Percentiles rank a stretch among this genome's conserved stretches.
phyloP scores from a whole-genome alignment of 208 protist genomes.

The Trypanosoma vivax region DNA sequence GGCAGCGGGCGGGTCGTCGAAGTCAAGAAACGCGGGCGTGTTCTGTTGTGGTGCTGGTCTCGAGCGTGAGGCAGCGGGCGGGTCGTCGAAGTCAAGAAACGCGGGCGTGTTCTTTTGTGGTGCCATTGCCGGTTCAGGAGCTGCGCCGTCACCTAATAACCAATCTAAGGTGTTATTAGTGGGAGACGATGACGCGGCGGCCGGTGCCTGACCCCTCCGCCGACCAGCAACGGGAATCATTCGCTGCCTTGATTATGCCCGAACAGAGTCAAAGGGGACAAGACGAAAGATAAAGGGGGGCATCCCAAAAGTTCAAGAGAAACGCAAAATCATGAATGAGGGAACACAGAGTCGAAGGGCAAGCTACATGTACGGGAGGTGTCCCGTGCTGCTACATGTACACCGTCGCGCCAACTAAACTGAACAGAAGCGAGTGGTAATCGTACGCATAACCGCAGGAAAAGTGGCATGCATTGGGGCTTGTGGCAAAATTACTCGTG shows the following conservation, averaged over 20 bases:
- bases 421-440: no score
- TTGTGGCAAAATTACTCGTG: no score
- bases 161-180: conserved; percentile 10
- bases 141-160: conserved; percentile 8
- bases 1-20: background rate
- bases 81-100: conserved; percentile 1
- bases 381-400: no score
- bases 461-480: no score
- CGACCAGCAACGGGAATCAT: conserved; percentile 40
- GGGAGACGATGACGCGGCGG: background rate
- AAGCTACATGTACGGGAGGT: no score
- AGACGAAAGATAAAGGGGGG: conserved; percentile 10
- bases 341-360: no score
- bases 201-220: conserved; percentile 21
- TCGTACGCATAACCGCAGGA: no score
- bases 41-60: background rate
- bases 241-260: background rate
- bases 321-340: background rate
- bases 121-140: background rate
- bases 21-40: background rate
- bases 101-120: background rate
- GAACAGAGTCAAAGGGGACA: background rate
- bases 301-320: conserved; percentile 4
- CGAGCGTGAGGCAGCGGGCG: background rate
- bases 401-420: no score